Percentiles rank a stretch among this genome's conserved stretches.
phyloP scores from a whole-genome alignment of 2,329 filamentous ascomycete genomes.

The Paraphoma sp. region DNA sequence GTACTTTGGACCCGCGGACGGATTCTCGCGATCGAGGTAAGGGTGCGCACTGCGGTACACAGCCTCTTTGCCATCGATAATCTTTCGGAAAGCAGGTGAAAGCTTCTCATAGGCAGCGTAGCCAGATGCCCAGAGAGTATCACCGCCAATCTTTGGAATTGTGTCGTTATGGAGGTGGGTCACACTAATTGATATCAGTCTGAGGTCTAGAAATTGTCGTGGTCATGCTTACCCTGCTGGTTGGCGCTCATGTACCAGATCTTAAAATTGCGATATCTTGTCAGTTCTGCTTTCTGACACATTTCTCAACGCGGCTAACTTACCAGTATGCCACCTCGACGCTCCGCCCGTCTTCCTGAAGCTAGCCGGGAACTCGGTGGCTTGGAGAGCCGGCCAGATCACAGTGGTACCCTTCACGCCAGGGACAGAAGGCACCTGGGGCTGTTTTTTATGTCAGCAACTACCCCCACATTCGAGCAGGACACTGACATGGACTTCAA shows the following conservation, averaged over 20 bases:
- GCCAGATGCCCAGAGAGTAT: conserved; percentile 74
- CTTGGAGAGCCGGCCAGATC: conserved; percentile 73
- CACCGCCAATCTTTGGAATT: conserved; percentile 68
- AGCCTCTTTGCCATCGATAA: conserved; percentile 71
- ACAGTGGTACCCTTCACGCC: conserved; percentile 68
- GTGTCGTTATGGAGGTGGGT: conserved; percentile 75
- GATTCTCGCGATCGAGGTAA: conserved; percentile 70
- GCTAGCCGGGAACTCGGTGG: conserved; percentile 64
- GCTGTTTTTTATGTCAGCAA: conserved; percentile 51
- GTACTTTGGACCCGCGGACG: conserved; percentile 66
- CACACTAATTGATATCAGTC: conserved; percentile 47
- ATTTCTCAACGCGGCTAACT: not conserved
- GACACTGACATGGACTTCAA: conserved; percentile 70
- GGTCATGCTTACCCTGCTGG: conserved; percentile 61
- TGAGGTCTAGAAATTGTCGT: not conserved
- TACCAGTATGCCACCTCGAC: conserved; percentile 69
- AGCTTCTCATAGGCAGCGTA: conserved; percentile 78
- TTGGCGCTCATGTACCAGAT: conserved; percentile 74
- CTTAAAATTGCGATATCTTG: not conserved
- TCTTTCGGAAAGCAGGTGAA: conserved; percentile 71
- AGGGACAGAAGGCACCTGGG: conserved; percentile 74
- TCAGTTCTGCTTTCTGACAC: not conserved
- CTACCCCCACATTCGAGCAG: not conserved
- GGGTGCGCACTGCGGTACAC: conserved; percentile 71
- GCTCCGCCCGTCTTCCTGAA: conserved; percentile 74